These are phyloP conservation scores for Tolypocladium sp. DNA, from an alignment of 2,329 filamentous ascomycete genomes.

Conservation along the genomic window DNA sequence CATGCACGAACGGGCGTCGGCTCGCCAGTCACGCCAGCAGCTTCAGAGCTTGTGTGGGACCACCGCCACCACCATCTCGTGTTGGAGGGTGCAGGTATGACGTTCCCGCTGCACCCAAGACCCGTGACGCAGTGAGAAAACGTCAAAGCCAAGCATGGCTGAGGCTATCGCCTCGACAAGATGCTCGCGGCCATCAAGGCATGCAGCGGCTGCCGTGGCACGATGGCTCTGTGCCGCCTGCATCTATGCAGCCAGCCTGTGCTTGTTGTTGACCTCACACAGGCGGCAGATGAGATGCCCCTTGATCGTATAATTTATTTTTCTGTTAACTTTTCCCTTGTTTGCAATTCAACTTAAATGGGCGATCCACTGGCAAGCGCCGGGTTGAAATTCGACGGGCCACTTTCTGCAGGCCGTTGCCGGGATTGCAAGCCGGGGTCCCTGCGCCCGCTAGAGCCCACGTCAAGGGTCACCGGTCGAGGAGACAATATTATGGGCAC, in stretches of 20 bases:
- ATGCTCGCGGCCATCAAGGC: background rate
- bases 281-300: background rate
- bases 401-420: constrained; percentile 5
- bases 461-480: background rate
- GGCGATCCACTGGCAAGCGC: constrained; percentile 4
- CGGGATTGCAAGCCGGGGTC: constrained; percentile 1
- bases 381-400: constrained; percentile 4
- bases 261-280: background rate
- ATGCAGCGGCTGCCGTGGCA: background rate
- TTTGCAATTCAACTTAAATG: constrained; percentile 2
- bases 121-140: constrained; percentile 1
- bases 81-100: constrained; percentile 4
- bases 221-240: background rate
- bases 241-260: background rate
- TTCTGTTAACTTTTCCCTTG: background rate
- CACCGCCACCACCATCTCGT: constrained; percentile 4
- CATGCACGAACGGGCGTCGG: background rate
- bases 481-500: background rate
- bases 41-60: constrained; percentile 1
- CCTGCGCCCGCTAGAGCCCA: background rate
- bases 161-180: background rate
- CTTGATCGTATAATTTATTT: background rate
- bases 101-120: constrained; percentile 4
- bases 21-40: background rate
- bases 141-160: background rate